phyloP scores from a whole-genome alignment of 139 green algal species.

The Micractinium conductrix region DNA sequence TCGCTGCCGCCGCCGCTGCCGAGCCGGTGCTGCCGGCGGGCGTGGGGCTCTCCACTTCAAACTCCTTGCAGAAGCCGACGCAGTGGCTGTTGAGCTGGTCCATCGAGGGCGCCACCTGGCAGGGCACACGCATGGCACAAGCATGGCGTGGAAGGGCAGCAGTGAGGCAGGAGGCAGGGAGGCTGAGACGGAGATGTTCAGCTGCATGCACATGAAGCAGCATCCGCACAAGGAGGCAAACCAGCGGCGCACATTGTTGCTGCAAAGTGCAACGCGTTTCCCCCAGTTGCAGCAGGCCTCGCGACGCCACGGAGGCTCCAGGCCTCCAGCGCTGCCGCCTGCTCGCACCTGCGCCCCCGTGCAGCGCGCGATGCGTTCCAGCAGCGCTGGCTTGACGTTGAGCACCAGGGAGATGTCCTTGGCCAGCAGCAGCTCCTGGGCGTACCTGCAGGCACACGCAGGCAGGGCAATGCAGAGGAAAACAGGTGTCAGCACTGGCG shows the following conservation, averaged over 20 bases:
- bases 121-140: not conserved
- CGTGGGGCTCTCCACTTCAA: constrained; percentile 62
- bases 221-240: too few species aligned
- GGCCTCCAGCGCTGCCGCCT: too few species aligned
- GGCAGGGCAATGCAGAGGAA: not conserved
- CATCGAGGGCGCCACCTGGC: constrained; percentile 57
- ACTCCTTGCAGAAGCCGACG: constrained; percentile 67
- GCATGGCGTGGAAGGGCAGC: not conserved
- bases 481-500: too few species aligned
- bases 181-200: not conserved
- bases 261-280: not conserved
- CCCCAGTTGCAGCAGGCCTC: not conserved
- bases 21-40: not conserved
- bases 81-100: constrained; percentile 56
- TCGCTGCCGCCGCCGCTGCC: not conserved
- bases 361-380: constrained; percentile 76
- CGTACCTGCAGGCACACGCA: constrained; percentile 50
- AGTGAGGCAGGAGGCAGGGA: not conserved
- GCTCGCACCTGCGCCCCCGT: constrained; percentile 58
- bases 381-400: constrained; percentile 70
- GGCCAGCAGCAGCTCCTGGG: constrained; percentile 74
- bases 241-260: not conserved
- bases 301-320: too few species aligned
- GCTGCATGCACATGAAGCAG: not conserved
- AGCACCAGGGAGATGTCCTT: constrained; percentile 69